A percentile compares a stretch with the other conserved stretches of the same genome.
phyloP scores from a whole-genome alignment of 2,329 filamentous ascomycete genomes.

The Simplicillium aogashimaense region DNA sequence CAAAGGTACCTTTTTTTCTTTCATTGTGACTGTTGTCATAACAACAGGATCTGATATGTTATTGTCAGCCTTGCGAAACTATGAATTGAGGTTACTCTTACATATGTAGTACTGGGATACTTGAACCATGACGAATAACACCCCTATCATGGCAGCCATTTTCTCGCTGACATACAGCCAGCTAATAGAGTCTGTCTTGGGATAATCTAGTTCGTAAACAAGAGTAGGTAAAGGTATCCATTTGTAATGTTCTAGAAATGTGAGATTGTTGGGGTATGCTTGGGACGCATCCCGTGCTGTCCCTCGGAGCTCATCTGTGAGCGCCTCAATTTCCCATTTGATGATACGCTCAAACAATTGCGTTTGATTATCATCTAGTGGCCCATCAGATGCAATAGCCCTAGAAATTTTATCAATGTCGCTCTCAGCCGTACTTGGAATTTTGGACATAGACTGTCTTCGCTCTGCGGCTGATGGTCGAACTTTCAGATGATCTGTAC shows the following conservation, averaged over 20 bases:
- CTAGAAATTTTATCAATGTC: constrained; percentile 52
- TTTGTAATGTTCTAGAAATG: constrained; percentile 53
- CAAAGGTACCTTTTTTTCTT: constrained; percentile 53
- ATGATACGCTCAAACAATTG: constrained; percentile 55
- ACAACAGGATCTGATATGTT: constrained; percentile 51
- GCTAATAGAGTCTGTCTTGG: constrained; percentile 55
- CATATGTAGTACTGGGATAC: constrained; percentile 67
- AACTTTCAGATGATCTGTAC: constrained; percentile 32
- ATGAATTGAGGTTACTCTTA: constrained; percentile 10
- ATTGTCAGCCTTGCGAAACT: constrained; percentile 2
- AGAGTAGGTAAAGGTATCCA: constrained; percentile 68
- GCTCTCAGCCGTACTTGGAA: constrained; percentile 25
- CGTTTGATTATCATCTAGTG: constrained; percentile 53
- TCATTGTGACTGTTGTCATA: constrained; percentile 55
- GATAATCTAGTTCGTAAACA: constrained; percentile 73
- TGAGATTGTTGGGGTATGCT: constrained; percentile 62
- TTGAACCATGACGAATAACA: constrained; percentile 71
- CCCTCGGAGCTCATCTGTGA: constrained; percentile 55
- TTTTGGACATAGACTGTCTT: constrained; percentile 25
- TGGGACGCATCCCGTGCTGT: constrained; percentile 40
- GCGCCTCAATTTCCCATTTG: constrained; percentile 53
- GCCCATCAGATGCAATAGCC: constrained; percentile 49
- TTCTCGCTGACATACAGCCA: constrained; percentile 72
- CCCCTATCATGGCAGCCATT: constrained; percentile 56
- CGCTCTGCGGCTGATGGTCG: constrained; percentile 32